Conservation (phyloP, 768 basidiomycete species). For the Hericium rajendrae region DNA sequence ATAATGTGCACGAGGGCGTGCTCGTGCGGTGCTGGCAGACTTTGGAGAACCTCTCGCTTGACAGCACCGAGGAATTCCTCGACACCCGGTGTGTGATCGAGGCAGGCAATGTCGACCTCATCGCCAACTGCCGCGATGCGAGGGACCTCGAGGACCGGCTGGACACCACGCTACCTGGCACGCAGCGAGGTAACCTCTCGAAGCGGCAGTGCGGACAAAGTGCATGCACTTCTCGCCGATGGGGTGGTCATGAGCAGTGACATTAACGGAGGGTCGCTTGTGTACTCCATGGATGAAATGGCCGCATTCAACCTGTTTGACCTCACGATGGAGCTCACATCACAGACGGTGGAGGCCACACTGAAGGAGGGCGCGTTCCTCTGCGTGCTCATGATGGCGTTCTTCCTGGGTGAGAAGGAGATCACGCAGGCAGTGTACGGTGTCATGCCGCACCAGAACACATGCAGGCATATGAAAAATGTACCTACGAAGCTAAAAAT, state of each 20-base stretch:
- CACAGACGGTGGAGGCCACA: slow-evolving; percentile 71
- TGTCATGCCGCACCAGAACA: no score
- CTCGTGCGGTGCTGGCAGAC: slow-evolving; percentile 96
- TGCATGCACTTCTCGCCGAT: slow-evolving; percentile 92
- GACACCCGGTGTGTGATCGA: slow-evolving; percentile 84
- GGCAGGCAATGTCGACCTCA: slow-evolving; percentile 76
- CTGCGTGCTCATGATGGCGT: slow-evolving; percentile 90
- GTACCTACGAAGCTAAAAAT: no score
- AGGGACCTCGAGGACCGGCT: slow-evolving; percentile 88
- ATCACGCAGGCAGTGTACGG: no score
- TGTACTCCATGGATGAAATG: slow-evolving; percentile 88
- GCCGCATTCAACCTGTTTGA: slow-evolving; percentile 94
- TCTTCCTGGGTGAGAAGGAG: no score
- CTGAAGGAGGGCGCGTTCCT: slow-evolving; percentile 67
- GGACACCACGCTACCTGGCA: slow-evolving; percentile 80
- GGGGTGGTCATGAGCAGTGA: slow-evolving; percentile 90
- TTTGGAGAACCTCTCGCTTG: slow-evolving; percentile 88
- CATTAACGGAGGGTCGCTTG: slow-evolving; percentile 87
- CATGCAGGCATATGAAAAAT: no score
- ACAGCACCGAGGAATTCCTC: slow-evolving; percentile 93
- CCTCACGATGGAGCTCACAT: slow-evolving; percentile 90
- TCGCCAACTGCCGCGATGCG: slow-evolving; percentile 78
- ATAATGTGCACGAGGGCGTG: slow-evolving; percentile 86
- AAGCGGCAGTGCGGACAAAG: slow-evolving; percentile 80
- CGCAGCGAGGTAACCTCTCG: slow-evolving; percentile 76